Conservation (phyloP, 306 rosid genomes). For the Phaseolus lunatus region DNA sequence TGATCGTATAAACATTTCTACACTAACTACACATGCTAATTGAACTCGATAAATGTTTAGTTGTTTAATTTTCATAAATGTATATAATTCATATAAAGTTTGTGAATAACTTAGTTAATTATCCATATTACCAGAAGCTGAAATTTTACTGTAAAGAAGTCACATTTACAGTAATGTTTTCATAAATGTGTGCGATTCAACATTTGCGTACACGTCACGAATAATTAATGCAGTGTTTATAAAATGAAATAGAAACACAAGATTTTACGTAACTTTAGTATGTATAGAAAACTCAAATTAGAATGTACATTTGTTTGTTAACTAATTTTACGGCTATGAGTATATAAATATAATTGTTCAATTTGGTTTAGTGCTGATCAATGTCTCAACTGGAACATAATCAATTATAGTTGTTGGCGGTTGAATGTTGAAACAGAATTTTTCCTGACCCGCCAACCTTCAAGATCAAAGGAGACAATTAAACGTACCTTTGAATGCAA, state of each 20-base stretch:
- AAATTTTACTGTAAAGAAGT: not conserved
- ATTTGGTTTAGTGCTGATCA: not conserved
- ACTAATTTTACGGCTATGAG: not conserved
- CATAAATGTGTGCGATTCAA: not conserved
- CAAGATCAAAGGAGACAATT: slow-evolving; percentile 28
- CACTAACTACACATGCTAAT: too few species aligned
- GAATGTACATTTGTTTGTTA: not conserved
- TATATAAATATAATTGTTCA: not conserved
- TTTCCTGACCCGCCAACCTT: slow-evolving; percentile 16
- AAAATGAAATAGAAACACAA: not conserved
- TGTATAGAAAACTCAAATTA: not conserved
- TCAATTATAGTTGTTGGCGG: not conserved
- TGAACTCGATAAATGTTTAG: too few species aligned
- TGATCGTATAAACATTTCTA: not conserved
- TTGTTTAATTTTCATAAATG: too few species aligned
- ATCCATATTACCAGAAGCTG: not conserved
- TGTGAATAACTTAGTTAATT: not conserved
- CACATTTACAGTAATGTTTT: not conserved
- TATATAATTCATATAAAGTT: too few species aligned
- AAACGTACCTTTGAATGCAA: slow-evolving; percentile 37
- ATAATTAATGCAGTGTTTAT: not conserved
- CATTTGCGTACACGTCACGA: not conserved
- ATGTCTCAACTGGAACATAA: not conserved
- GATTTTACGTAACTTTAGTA: not conserved
- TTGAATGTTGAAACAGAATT: slow-evolving; percentile 19